Conservation (phyloP, 768 basidiomycete genomes). For the Cyclocybe cylindracea region DNA sequence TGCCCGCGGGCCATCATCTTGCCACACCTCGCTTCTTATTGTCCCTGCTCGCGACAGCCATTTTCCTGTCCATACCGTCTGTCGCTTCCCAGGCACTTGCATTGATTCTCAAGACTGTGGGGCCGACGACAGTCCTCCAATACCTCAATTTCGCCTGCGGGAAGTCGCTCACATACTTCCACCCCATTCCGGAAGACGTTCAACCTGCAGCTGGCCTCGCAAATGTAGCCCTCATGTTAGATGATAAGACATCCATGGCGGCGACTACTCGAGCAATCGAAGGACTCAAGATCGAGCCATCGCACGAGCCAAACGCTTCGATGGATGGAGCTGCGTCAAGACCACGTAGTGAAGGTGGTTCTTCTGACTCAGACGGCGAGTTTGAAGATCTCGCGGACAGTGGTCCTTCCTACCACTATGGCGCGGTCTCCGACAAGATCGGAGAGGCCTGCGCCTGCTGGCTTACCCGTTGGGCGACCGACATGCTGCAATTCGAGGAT, state of each 20-base stretch:
- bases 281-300: slow-evolving; percentile 14
- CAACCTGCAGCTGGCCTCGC: slow-evolving; percentile 75
- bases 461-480: slow-evolving; percentile 83
- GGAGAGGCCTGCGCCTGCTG: slow-evolving; percentile 89
- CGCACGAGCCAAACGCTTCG: slow-evolving; percentile 2
- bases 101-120: slow-evolving; percentile 69
- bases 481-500: slow-evolving; percentile 69
- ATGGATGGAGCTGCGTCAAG: slow-evolving; percentile 1
- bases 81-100: slow-evolving; percentile 76
- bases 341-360: slow-evolving; percentile 2
- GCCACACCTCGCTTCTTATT: slow-evolving; percentile 81
- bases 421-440: slow-evolving; percentile 88
- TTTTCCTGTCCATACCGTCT: slow-evolving; percentile 82
- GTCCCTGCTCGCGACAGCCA: slow-evolving; percentile 83
- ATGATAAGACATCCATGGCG: slow-evolving; percentile 28
- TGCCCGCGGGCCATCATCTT: slow-evolving; percentile 63
- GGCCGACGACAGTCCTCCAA: slow-evolving; percentile 72
- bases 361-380: slow-evolving; percentile 17
- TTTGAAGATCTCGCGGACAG: slow-evolving; percentile 14
- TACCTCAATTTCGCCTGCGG: slow-evolving; percentile 88
- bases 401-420: slow-evolving; percentile 67
- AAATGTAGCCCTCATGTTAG: slow-evolving; percentile 53
- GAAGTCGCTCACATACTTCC: slow-evolving; percentile 49
- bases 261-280: slow-evolving; percentile 11
- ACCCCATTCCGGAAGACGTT: slow-evolving; percentile 39